phyloP scores from a whole-genome alignment of 805 yeast species.

The Vanderwaltozyma verrucispora region DNA sequence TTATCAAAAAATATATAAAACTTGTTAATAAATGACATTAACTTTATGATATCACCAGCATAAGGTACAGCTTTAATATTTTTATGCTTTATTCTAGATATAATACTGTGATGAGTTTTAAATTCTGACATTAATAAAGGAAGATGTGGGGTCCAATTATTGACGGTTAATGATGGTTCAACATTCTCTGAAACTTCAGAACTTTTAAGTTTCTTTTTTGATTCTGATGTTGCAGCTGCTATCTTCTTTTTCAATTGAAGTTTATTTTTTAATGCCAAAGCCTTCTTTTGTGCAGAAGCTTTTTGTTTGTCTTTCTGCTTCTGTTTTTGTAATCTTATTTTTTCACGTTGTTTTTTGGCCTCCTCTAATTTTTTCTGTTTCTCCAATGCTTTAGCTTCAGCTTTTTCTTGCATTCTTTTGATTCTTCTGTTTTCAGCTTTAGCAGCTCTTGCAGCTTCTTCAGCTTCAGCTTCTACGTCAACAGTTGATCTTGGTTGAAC shows the following conservation, averaged over 20 bases:
- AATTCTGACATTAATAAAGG: constrained; percentile 15
- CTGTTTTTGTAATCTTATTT: constrained; percentile 1
- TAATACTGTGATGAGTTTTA: constrained; percentile 3
- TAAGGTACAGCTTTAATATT: constrained; percentile 14
- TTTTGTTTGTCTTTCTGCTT: constrained; percentile 3
- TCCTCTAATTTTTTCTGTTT: background rate
- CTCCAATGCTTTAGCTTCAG: constrained; percentile 1
- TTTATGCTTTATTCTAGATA: constrained; percentile 14
- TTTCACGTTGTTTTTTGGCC: constrained; percentile 2
- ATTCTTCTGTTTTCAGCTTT: background rate
- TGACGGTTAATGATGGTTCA: background rate
- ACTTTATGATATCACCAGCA: constrained; percentile 21
- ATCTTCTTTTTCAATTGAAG: background rate
- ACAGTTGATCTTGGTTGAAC: constrained; percentile 10
- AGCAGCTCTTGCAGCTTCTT: background rate
- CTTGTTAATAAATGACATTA: constrained; percentile 24
- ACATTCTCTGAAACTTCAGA: background rate
- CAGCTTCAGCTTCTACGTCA: constrained; percentile 1
- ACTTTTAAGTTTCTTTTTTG: constrained; percentile 1
- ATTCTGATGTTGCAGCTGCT: background rate
- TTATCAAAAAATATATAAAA: constrained; percentile 17
- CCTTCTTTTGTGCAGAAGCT: background rate
- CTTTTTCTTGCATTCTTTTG: background rate
- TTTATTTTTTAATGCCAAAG: background rate
- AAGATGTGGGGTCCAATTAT: constrained; percentile 23